Percentiles rank a stretch among this genome's conserved stretches.
Conservation (phyloP, 106 monocot species). For the Iris macrosiphon region DNA sequence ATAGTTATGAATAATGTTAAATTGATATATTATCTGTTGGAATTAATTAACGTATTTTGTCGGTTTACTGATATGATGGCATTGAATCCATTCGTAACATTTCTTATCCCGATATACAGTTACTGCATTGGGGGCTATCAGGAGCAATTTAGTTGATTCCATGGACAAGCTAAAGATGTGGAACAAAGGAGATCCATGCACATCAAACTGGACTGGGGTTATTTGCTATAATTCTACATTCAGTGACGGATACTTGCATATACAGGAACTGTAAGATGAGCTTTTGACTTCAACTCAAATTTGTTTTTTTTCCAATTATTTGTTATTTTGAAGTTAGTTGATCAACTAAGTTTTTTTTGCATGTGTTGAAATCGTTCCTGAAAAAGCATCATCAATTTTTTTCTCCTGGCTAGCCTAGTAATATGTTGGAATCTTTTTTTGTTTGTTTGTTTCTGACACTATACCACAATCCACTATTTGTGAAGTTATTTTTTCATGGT, state of each 20-base stretch:
- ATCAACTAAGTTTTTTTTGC: background rate
- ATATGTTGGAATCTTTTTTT: too few species aligned
- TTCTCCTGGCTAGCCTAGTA: background rate
- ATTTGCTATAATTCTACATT: conserved; percentile 61
- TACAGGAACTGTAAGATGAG: conserved; percentile 65
- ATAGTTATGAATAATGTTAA: background rate
- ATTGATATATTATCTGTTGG: background rate
- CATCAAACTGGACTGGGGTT: conserved; percentile 66
- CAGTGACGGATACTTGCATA: conserved; percentile 70
- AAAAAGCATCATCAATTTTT: background rate
- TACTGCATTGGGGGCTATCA: conserved; percentile 42
- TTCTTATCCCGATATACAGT: conserved; percentile 36
- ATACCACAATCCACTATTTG: too few species aligned
- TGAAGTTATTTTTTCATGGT: too few species aligned
- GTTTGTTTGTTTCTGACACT: too few species aligned
- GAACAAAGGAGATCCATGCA: conserved; percentile 74
- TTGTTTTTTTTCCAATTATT: background rate
- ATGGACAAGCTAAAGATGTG: conserved; percentile 33
- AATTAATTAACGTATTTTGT: background rate
- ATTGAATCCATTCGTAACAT: background rate
- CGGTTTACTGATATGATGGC: background rate
- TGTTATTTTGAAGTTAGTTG: background rate
- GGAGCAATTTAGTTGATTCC: conserved; percentile 46
- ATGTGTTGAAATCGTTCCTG: background rate
- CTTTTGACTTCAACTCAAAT: background rate